These are phyloP conservation scores for Penicillium concentricum DNA, from an alignment of 2,329 filamentous ascomycete species.

Conservation along the genomic window DNA sequence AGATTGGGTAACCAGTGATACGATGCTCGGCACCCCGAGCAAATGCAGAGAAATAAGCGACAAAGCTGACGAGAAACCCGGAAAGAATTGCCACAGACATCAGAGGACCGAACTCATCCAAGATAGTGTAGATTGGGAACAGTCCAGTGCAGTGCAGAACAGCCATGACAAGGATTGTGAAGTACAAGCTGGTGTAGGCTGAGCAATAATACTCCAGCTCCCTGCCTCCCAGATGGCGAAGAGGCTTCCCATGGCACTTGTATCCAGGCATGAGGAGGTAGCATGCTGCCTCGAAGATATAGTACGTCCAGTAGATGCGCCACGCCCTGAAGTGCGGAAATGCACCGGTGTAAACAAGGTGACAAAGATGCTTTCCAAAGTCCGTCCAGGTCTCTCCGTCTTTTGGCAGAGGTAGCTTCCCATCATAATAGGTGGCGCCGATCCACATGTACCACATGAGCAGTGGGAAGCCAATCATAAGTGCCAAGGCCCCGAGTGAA, in stretches of 20 bases:
- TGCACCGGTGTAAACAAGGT: constrained; percentile 75
- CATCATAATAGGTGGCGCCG: constrained; percentile 86
- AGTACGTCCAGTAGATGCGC: constrained; percentile 91
- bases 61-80: constrained; percentile 75
- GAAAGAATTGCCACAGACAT: constrained; percentile 90
- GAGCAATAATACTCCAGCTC: constrained; percentile 93
- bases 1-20: constrained; percentile 78
- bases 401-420: constrained; percentile 68
- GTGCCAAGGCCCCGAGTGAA: constrained; percentile 67
- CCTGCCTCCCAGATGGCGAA: constrained; percentile 75
- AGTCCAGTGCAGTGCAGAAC: constrained; percentile 74
- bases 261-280: constrained; percentile 87
- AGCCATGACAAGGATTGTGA: constrained; percentile 69
- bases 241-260: constrained; percentile 80
- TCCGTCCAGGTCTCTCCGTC: constrained; percentile 64
- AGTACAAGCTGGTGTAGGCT: constrained; percentile 79
- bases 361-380: constrained; percentile 68
- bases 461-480: constrained; percentile 87
- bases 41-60: constrained; percentile 85
- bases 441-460: constrained; percentile 99
- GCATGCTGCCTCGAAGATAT: constrained; percentile 75
- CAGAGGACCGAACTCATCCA: constrained; percentile 91
- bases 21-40: constrained; percentile 78
- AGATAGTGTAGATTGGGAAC: constrained; percentile 83
- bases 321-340: constrained; percentile 80